These are phyloP conservation scores for Pelargonium cotyledonis DNA, from an alignment of 441 rosid genomes.

Conservation along the genomic window DNA sequence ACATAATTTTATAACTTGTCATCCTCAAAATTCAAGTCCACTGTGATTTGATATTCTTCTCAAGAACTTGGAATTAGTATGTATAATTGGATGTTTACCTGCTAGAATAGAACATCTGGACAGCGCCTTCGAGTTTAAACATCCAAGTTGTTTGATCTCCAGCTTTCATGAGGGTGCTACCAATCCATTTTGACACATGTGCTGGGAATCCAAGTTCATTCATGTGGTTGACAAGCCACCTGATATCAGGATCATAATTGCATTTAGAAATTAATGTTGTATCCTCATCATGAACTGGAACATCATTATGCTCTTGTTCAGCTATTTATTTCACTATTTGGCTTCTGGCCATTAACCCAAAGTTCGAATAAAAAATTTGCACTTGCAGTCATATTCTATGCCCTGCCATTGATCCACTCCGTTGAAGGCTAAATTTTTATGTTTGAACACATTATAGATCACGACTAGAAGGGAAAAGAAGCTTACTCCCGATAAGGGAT, in stretches of 20 bases:
- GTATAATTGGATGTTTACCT: slow-evolving; percentile 28
- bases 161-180: slow-evolving; percentile 74
- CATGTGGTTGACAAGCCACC: slow-evolving; percentile 90
- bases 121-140: slow-evolving; percentile 70
- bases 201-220: slow-evolving; percentile 77
- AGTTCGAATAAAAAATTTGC: neutral
- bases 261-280: neutral
- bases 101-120: slow-evolving; percentile 80
- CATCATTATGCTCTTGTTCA: too few species aligned
- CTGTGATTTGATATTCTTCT: too few species aligned
- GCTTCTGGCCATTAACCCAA: neutral
- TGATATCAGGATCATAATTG: slow-evolving; percentile 24
- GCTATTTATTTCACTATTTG: too few species aligned
- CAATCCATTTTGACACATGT: slow-evolving; percentile 82
- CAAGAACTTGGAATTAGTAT: too few species aligned
- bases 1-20: neutral
- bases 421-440: neutral
- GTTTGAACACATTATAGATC: neutral
- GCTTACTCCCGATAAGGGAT: slow-evolving; percentile 63
- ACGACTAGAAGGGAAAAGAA: slow-evolving; percentile 3
- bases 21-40: too few species aligned
- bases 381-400: too few species aligned
- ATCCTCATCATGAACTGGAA: too few species aligned
- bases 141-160: slow-evolving; percentile 73
- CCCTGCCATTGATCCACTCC: too few species aligned